Evolutionary conservation across 768 basidiomycete species (phyloP).

Genomic region (Trametes elegans): DNA sequence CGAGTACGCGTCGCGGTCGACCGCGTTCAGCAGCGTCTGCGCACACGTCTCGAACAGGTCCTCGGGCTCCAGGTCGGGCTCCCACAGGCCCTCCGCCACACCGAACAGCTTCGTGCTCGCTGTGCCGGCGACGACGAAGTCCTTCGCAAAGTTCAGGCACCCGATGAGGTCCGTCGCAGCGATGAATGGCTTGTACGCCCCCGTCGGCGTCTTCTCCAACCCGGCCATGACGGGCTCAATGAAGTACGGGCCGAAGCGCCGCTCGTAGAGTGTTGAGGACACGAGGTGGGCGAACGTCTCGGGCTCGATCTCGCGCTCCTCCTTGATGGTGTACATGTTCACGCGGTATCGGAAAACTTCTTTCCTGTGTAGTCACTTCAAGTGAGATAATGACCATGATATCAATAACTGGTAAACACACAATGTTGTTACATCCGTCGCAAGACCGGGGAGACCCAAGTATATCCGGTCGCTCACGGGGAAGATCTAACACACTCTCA

Average conservation of each 20-base stretch:
- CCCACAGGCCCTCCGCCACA: conserved; percentile 98
- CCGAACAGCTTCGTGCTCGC: conserved; percentile 92
- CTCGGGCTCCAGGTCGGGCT: conserved; percentile 93
- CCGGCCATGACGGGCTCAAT: conserved; percentile 97
- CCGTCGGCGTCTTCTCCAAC: conserved; percentile 68
- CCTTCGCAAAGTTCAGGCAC: conserved; percentile 91
- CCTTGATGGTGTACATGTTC: conserved; percentile 99
- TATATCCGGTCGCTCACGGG: conserved; percentile 91
- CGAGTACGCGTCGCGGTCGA: conserved; percentile 94
- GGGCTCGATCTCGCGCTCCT: conserved; percentile 95
- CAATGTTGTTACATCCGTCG: conserved; percentile 92
- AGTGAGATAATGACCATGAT: background rate
- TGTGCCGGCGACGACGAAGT: conserved; percentile 95
- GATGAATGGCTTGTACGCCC: conserved; percentile 85
- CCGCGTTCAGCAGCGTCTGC: conserved; percentile 91
- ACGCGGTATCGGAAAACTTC: conserved; percentile 91
- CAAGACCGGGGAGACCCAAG: conserved; percentile 89
- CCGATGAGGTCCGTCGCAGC: conserved; percentile 93
- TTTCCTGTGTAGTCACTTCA: conserved; percentile 45
- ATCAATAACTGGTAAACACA: conserved; percentile 35
- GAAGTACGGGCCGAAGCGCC: conserved; percentile 94
- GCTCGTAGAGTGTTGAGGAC: conserved; percentile 93
- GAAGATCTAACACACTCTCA: conserved; percentile 65
- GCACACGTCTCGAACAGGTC: conserved; percentile 98
- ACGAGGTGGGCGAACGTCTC: conserved; percentile 96